A percentile compares a stretch with the other conserved stretches of the same genome.
Conservation (phyloP, 495 filamentous ascomycete species). For the Penicillium antarcticum region DNA sequence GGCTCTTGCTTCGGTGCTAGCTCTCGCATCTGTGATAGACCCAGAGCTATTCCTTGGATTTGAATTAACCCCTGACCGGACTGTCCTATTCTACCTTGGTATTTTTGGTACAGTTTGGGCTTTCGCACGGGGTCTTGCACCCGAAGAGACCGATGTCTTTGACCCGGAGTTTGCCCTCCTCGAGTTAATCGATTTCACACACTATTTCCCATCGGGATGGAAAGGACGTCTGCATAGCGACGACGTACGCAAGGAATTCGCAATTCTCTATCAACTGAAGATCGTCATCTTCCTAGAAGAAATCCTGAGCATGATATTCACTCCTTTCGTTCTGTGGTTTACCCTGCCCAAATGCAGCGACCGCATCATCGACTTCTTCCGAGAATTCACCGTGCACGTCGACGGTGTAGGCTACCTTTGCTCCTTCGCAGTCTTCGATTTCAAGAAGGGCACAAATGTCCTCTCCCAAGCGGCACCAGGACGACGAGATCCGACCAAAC, state of each 20-base stretch:
- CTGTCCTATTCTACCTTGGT: conserved; percentile 76
- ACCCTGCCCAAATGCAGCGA: conserved; percentile 88
- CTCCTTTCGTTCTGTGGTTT: conserved; percentile 84
- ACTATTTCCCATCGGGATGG: conserved; percentile 87
- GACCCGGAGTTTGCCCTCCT: conserved; percentile 86
- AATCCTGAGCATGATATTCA: conserved; percentile 85
- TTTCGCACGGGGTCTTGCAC: conserved; percentile 71
- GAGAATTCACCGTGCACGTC: conserved; percentile 95
- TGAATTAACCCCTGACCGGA: conserved; percentile 81
- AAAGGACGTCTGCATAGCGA: conserved; percentile 83
- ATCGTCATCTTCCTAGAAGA: conserved; percentile 89
- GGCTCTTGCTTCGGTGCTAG: conserved; percentile 78
- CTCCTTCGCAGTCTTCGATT: conserved; percentile 97
- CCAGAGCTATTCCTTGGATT: conserved; percentile 88
- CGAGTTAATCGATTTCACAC: conserved; percentile 86
- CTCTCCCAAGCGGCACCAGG: conserved; percentile 36
- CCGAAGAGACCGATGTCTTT: conserved; percentile 84
- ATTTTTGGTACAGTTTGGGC: conserved; percentile 77
- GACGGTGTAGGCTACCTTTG: conserved; percentile 95
- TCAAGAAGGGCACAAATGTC: conserved; percentile 74
- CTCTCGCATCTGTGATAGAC: conserved; percentile 75
- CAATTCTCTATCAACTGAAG: conserved; percentile 82
- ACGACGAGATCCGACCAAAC: conserved; percentile 27
- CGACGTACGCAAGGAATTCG: conserved; percentile 81
- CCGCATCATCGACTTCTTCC: conserved; percentile 93